Conservation (phyloP, 179 eudicot genomes). For the Silene vulgaris region DNA sequence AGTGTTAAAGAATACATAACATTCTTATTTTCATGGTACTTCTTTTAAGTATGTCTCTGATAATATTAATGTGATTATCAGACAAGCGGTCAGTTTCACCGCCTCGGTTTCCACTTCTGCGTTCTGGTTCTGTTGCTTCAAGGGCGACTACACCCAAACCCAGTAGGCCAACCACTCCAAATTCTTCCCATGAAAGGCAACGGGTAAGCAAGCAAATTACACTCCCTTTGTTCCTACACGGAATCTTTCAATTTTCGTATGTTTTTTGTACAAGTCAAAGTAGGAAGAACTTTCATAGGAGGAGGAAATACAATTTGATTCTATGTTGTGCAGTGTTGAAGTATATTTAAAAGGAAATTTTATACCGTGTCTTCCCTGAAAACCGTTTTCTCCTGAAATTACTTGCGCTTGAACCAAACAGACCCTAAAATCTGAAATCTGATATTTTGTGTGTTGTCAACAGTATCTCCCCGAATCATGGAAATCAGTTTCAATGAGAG, state of each 20-base stretch:
- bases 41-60: neutral
- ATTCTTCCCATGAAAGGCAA: conserved; percentile 41
- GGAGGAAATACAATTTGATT: no score
- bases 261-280: no score
- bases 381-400: neutral
- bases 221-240: neutral
- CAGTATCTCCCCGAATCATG: conserved; percentile 52
- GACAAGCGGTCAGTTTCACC: conserved; percentile 76
- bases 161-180: conserved; percentile 65
- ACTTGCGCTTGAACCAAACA: neutral
- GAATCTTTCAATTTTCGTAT: no score
- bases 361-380: neutral
- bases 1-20: neutral
- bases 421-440: neutral
- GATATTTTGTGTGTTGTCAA: conserved; percentile 9
- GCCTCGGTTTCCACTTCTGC: conserved; percentile 61
- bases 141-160: conserved; percentile 59
- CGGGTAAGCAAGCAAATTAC: conserved; percentile 36
- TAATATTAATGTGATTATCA: conserved; percentile 22
- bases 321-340: no score
- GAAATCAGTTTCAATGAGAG: conserved; percentile 73
- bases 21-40: neutral
- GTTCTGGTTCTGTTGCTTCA: conserved; percentile 73
- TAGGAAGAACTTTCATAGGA: no score
- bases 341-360: neutral